A percentile compares a stretch with the other conserved stretches of the same genome.
phyloP scores from a whole-genome alignment of 169 alveolate genomes.

The Plasmodium malariae region DNA sequence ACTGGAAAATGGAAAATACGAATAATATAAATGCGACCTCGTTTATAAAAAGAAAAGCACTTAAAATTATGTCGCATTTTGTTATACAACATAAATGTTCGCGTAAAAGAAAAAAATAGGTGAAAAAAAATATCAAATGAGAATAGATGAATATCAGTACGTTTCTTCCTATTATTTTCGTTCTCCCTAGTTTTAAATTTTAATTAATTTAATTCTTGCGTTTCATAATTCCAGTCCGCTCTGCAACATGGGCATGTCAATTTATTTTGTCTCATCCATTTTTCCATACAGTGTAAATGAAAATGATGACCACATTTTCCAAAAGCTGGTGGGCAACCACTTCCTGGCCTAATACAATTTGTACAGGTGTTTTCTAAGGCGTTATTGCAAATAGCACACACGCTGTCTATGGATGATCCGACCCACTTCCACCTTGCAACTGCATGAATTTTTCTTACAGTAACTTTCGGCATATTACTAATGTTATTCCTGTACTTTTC shows the following conservation, averaged over 20 bases:
- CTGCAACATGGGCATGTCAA: slow-evolving; percentile 75
- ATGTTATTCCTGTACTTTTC: not conserved
- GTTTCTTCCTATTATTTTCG: too few relatives aligned
- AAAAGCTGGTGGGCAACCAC: slow-evolving; percentile 88
- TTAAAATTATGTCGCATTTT: too few relatives aligned
- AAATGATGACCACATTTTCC: slow-evolving; percentile 89
- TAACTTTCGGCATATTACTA: slow-evolving; percentile 79
- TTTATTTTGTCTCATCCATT: slow-evolving; percentile 80
- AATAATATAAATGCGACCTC: too few relatives aligned
- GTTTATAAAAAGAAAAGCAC: too few relatives aligned
- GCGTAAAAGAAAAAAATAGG: too few relatives aligned
- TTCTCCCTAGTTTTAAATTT: too few relatives aligned
- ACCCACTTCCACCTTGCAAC: slow-evolving; percentile 89
- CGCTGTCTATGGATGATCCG: slow-evolving; percentile 84
- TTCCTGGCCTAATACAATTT: slow-evolving; percentile 86
- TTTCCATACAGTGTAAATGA: slow-evolving; percentile 88
- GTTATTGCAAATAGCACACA: slow-evolving; percentile 87
- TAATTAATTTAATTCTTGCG: slow-evolving; percentile 15
- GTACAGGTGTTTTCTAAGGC: slow-evolving; percentile 87
- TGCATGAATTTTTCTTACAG: slow-evolving; percentile 84
- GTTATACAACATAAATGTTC: too few relatives aligned
- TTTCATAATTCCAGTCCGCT: slow-evolving; percentile 72
- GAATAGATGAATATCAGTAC: too few relatives aligned
- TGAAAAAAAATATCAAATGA: too few relatives aligned
- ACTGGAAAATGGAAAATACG: too few relatives aligned